Base-by-base conservation (phyloP, 768 basidiomycete genomes). In the Russula sp. region DNA sequence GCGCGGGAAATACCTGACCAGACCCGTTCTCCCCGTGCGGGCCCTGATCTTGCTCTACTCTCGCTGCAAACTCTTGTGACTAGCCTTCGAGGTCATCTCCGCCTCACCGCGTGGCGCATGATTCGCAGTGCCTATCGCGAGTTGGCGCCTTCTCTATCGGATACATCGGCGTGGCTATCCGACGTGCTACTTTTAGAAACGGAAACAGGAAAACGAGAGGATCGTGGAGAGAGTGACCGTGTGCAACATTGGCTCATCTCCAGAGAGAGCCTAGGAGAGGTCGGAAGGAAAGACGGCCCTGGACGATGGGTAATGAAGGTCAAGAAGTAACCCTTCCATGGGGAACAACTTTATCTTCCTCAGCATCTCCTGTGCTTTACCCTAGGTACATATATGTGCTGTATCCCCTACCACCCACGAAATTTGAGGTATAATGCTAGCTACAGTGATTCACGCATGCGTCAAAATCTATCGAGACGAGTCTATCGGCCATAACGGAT, bases 61-160 rank as follows among this genome's bases (percentile, higher is more conserved):
- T 55, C 66, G 44, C 39, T 66, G 7, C 58, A 59, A 39, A 65
- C 39, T 6, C 66, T 66, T 22, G 55, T 57, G 7, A 4, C 22
- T 2, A 45, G 55, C n/a, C 50, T 66, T 51, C 66, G 59, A 40
- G 37, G 32, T 34, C 63, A 35, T 50, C 34, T 63, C n/a, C 66
- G 66, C 44, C 39, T 59, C 45, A 56, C 63, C 8, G 31, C 59
- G 6, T 66, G 66, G 66, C 31, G 63, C 44, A 32, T 59, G 22
- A n/a, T 66, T 44, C 66, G 66, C 37, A 53, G 57, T 9, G 54
- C 66, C 20, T 66, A 66, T 44, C 66, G 66, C 56, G 66, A 66
- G 44, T 55, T 66, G 20, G 42, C 49, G 7, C 58, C 59, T 9
- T 57, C 57, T 22, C 5, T 47, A n/a, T 34, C 58, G 6, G 40